Evolutionary conservation across 192 early-diverging fungal species (phyloP).

Genomic region (Podila epigama): DNA sequence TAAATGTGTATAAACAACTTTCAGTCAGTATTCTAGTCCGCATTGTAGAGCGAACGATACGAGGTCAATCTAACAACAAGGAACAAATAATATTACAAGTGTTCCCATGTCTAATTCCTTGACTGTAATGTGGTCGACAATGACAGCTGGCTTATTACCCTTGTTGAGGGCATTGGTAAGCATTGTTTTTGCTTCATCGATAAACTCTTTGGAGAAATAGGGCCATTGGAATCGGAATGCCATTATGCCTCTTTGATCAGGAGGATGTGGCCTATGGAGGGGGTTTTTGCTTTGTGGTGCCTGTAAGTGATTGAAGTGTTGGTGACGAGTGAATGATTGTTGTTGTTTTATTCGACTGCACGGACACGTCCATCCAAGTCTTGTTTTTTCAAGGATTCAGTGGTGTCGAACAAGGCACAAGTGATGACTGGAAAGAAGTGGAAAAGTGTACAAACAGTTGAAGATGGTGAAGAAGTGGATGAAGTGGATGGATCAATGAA

Average conservation of each 20-base stretch:
- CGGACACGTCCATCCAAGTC: too few relatives aligned
- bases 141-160: constrained; percentile 90
- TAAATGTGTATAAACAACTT: neutral
- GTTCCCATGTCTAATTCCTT: constrained; percentile 97
- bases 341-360: neutral
- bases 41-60: neutral
- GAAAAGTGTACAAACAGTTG: too few relatives aligned
- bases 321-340: too few relatives aligned
- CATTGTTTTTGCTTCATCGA: constrained; percentile 83
- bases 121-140: constrained; percentile 91
- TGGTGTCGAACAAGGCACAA: too few relatives aligned
- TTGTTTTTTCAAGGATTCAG: too few relatives aligned
- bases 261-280: neutral
- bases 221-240: constrained; percentile 98
- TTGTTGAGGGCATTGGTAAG: constrained; percentile 94
- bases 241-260: constrained; percentile 66
- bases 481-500: neutral
- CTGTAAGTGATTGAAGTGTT: too few relatives aligned
- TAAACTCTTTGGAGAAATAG: constrained; percentile 85
- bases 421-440: too few relatives aligned
- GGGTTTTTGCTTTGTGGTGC: too few relatives aligned
- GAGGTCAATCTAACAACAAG: neutral
- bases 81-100: constrained; percentile 48
- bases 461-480: neutral
- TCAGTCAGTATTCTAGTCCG: neutral